Evolutionary conservation across 768 basidiomycete genomes (phyloP).

Genomic region (Calvatia gigantea): DNA sequence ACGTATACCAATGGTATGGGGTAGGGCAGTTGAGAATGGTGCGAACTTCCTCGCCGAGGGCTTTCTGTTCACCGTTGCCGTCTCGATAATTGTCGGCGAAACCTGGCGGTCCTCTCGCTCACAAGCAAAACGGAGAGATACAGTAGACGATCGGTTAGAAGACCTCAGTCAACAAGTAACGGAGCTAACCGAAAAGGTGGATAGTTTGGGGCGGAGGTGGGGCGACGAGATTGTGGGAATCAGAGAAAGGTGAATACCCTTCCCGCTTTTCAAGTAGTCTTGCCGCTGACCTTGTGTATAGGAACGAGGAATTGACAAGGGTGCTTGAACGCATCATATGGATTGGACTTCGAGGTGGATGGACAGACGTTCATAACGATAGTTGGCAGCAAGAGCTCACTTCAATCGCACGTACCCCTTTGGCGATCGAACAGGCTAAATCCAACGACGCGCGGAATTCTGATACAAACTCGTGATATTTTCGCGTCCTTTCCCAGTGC

Average conservation of each 20-base stretch:
- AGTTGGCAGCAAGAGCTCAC: slow-evolving; percentile 1
- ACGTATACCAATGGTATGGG: too few species aligned
- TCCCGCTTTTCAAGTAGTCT: not conserved
- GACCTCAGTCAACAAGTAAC: slow-evolving; percentile 44
- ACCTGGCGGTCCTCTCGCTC: slow-evolving; percentile 71
- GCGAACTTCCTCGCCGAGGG: slow-evolving; percentile 84
- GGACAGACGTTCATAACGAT: slow-evolving; percentile 52
- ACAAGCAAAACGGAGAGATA: slow-evolving; percentile 65
- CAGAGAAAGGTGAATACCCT: slow-evolving; percentile 33
- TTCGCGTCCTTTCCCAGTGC: too few species aligned
- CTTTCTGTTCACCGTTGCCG: slow-evolving; percentile 78
- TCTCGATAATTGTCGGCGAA: slow-evolving; percentile 70
- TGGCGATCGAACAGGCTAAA: not conserved
- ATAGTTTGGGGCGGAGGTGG: slow-evolving; percentile 33
- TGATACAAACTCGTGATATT: not conserved
- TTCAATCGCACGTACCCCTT: not conserved
- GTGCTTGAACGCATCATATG: slow-evolving; percentile 68
- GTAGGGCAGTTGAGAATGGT: slow-evolving; percentile 81
- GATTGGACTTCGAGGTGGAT: slow-evolving; percentile 59
- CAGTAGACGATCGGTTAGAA: slow-evolving; percentile 70
- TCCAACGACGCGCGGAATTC: not conserved
- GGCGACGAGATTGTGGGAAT: slow-evolving; percentile 45
- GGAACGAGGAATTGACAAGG: slow-evolving; percentile 64
- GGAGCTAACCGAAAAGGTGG: slow-evolving; percentile 41
- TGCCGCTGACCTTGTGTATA: slow-evolving; percentile 19